Base-by-base conservation (phyloP, 2,329 filamentous ascomycete genomes). In the Verticillium alfalfae region DNA sequence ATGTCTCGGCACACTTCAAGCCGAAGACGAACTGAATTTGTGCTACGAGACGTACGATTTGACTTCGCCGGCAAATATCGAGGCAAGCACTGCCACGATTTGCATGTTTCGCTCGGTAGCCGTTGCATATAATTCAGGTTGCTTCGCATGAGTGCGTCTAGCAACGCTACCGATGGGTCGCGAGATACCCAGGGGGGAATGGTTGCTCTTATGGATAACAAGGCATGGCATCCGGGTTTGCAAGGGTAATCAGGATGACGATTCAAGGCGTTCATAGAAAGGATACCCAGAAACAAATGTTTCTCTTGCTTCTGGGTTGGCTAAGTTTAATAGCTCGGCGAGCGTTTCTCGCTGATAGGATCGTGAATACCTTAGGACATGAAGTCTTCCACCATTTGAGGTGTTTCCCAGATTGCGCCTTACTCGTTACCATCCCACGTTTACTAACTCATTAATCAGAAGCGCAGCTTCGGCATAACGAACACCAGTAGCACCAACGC, bases 381-480 rank as follows among this genome's bases (percentile, higher is more conserved):
- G 45, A 22, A 13, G 26, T 18, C 45, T 52, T 10, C 45, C 26
- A 3, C 45, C 45, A 18, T 4, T 52, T 6, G 3, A 10, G n/a
- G 5, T 10, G 8, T 26, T 13, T 22, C 45, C 18, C 18, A 10
- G 22, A 22, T 8, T 22, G 45, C 45, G n/a, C 45, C n/a, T 22
- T 52, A 4, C 8, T 52, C 6, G 16, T 56, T 31, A 31, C 15
- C 15, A 26, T 7, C 34, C 26, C 54, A 56, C 36, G 16, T 18
- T 36, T 22, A 34, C 22, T 5, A 56, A 9, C 5, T 7, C 54
- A 34, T 34, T 5, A 26, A 57, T 79, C 70, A 97, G 70, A 97
- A 95, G 70, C 94, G 84, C 72, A 97, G 76, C 79, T 97, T 98
- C 0, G 94, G 94, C 71, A 92, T 79, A 58, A 94, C 83, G 78